Percentiles rank a stretch among this genome's conserved stretches.
phyloP scores from a whole-genome alignment of 805 yeast genomes.

The Cyberlindnera mycetangii region DNA sequence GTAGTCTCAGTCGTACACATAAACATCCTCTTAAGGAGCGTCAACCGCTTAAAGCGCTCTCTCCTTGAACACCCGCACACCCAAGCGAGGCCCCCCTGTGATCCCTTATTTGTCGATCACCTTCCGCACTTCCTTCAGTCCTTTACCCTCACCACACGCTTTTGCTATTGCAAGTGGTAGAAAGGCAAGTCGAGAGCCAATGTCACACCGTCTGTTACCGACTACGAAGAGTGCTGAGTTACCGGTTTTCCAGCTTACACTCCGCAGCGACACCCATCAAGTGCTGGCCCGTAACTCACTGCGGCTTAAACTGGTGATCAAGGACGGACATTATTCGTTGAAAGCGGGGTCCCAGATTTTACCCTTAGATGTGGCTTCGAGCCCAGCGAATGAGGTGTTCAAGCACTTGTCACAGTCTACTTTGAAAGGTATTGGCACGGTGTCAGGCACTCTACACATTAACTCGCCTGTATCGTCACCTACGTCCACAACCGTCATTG shows the following conservation, averaged over 20 bases:
- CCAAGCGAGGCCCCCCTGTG: too few species aligned
- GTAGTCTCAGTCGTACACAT: too few species aligned
- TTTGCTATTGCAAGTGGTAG: neutral
- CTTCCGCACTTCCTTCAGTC: too few species aligned
- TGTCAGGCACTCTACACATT: constrained; percentile 13
- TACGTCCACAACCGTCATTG: neutral
- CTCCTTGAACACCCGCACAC: too few species aligned
- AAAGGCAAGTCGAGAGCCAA: neutral
- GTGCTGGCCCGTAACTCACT: constrained; percentile 15
- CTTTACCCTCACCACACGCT: too few species aligned
- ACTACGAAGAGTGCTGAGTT: constrained; percentile 1
- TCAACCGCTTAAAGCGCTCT: too few species aligned
- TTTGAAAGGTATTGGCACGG: constrained; percentile 22
- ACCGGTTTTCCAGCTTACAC: constrained; percentile 14
- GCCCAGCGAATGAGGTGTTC: constrained; percentile 20
- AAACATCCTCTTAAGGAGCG: too few species aligned
- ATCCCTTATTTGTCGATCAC: too few species aligned
- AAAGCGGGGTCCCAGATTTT: constrained; percentile 11
- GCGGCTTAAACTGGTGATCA: constrained; percentile 22
- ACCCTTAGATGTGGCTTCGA: constrained; percentile 8
- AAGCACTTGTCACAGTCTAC: constrained; percentile 24
- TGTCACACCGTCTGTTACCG: constrained; percentile 8
- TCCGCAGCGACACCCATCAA: constrained; percentile 10
- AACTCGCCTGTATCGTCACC: constrained; percentile 13
- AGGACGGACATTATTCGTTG: constrained; percentile 20